A percentile compares a stretch with the other conserved stretches of the same genome.
Conservation (phyloP, 1,284 basidiomycete species). For the Mycena sp. region DNA sequence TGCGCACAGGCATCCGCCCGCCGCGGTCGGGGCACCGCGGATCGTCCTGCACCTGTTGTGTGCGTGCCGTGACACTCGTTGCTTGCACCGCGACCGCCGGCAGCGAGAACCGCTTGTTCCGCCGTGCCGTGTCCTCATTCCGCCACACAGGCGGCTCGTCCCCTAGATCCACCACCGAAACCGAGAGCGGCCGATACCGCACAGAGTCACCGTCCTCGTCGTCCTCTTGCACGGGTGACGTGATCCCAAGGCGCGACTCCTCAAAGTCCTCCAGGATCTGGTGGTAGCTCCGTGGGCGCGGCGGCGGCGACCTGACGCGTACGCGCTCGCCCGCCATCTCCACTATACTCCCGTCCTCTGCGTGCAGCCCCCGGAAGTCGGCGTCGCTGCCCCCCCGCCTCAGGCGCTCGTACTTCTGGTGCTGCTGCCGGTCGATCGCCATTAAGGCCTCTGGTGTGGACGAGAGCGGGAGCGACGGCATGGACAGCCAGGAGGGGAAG, state of each 20-base stretch:
- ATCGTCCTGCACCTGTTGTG: slow-evolving; percentile 36
- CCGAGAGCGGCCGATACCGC: slow-evolving; percentile 18
- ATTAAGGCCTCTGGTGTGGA: slow-evolving; percentile 50
- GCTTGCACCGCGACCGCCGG: slow-evolving; percentile 79
- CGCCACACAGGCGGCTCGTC: slow-evolving; percentile 30
- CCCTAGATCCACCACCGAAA: not conserved
- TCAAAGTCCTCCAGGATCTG: slow-evolving; percentile 74
- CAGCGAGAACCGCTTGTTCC: slow-evolving; percentile 75
- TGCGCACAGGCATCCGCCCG: slow-evolving; percentile 27
- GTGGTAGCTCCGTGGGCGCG: slow-evolving; percentile 67
- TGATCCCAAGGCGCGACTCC: slow-evolving; percentile 40
- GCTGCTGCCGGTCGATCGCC: slow-evolving; percentile 44
- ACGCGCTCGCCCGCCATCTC: slow-evolving; percentile 25
- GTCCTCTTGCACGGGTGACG: slow-evolving; percentile 33
- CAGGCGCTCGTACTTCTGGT: slow-evolving; percentile 32
- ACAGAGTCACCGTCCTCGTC: slow-evolving; percentile 36
- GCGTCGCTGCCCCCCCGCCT: slow-evolving; percentile 22
- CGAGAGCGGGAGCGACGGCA: slow-evolving; percentile 49
- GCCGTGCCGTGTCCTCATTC: slow-evolving; percentile 68
- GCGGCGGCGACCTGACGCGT: slow-evolving; percentile 43
- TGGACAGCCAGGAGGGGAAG: slow-evolving; percentile 64
- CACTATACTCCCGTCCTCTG: slow-evolving; percentile 28
- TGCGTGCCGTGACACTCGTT: slow-evolving; percentile 72
- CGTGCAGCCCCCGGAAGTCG: not conserved
- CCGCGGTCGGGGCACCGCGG: slow-evolving; percentile 3